Conservation (phyloP, 352 stramenopile genomes). For the Globisporangium emineosum region DNA sequence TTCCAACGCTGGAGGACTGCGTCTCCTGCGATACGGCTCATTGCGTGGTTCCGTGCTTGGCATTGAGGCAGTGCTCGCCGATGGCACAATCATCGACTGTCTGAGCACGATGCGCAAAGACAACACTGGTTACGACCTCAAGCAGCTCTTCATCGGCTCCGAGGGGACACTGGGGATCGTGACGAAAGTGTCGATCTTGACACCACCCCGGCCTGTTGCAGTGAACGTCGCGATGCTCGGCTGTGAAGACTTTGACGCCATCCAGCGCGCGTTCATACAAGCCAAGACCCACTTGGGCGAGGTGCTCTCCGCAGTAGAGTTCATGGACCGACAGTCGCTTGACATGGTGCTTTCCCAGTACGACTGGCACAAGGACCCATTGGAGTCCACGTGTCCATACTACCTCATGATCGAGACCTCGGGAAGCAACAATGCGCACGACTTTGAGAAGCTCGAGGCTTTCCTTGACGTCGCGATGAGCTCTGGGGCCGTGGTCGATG, state of each 20-base stretch:
- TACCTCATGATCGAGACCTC: conserved; percentile 97
- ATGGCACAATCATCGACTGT: conserved; percentile 90
- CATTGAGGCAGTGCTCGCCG: conserved; percentile 92
- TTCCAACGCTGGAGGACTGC: conserved; percentile 95
- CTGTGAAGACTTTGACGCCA: conserved; percentile 85
- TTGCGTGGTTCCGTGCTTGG: conserved; percentile 94
- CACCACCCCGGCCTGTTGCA: conserved; percentile 60
- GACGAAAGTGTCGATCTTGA: conserved; percentile 88
- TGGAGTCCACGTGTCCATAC: conserved; percentile 67
- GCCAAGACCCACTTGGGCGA: conserved; percentile 91
- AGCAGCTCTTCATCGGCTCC: conserved; percentile 96
- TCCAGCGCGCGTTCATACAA: conserved; percentile 75
- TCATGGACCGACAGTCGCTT: conserved; percentile 91
- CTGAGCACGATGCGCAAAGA: conserved; percentile 94
- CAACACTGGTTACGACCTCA: conserved; percentile 97
- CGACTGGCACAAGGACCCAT: conserved; percentile 64
- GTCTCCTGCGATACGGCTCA: conserved; percentile 92
- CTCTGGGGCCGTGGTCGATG: conserved; percentile 81
- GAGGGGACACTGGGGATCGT: conserved; percentile 96
- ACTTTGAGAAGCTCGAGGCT: conserved; percentile 89
- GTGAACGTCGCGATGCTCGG: conserved; percentile 90
- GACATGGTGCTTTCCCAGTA: conserved; percentile 83
- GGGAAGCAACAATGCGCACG: conserved; percentile 88
- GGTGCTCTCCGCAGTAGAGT: conserved; percentile 95
- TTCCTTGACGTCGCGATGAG: conserved; percentile 80